Conservation (phyloP, 208 protist species). For the Trypanosoma scelopori region DNA sequence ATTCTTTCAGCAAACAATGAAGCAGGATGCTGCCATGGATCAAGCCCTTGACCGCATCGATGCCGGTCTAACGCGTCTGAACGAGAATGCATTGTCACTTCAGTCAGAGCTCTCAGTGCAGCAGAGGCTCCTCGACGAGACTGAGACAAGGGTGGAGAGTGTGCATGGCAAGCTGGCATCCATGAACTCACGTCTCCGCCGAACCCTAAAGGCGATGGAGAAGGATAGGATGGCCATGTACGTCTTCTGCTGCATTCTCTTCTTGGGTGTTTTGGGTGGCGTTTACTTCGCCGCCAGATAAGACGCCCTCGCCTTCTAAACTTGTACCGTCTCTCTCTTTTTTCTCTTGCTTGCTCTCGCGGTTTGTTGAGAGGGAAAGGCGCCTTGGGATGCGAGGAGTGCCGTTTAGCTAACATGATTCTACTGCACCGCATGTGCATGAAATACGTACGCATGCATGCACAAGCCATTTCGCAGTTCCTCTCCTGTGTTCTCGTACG, state of each 20-base stretch:
- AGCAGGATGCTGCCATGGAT: conserved; percentile 60
- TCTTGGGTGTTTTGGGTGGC: conserved; percentile 32
- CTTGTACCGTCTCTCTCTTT: conserved; percentile 6
- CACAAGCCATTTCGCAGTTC: too few species aligned
- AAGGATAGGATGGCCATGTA: conserved; percentile 38
- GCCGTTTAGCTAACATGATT: too few species aligned
- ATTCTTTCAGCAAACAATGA: conserved; percentile 60
- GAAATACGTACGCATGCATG: too few species aligned
- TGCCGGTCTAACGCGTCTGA: conserved; percentile 48
- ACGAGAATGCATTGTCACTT: conserved; percentile 68
- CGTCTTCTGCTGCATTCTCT: conserved; percentile 37
- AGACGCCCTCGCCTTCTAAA: not conserved
- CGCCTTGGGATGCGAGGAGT: too few species aligned
- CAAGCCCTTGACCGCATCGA: conserved; percentile 61
- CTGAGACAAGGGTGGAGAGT: conserved; percentile 41
- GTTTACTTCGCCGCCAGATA: conserved; percentile 27
- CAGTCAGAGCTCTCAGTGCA: conserved; percentile 60
- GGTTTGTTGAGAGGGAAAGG: not conserved
- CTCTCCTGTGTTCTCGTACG: too few species aligned
- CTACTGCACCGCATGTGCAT: too few species aligned
- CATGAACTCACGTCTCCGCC: conserved; percentile 59
- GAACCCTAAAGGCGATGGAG: conserved; percentile 52
- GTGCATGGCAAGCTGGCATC: conserved; percentile 39
- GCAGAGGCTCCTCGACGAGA: conserved; percentile 37
- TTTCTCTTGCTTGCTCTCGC: conserved; percentile 2